phyloP scores from a whole-genome alignment of 805 yeast species.

The Candida wancherniae region DNA sequence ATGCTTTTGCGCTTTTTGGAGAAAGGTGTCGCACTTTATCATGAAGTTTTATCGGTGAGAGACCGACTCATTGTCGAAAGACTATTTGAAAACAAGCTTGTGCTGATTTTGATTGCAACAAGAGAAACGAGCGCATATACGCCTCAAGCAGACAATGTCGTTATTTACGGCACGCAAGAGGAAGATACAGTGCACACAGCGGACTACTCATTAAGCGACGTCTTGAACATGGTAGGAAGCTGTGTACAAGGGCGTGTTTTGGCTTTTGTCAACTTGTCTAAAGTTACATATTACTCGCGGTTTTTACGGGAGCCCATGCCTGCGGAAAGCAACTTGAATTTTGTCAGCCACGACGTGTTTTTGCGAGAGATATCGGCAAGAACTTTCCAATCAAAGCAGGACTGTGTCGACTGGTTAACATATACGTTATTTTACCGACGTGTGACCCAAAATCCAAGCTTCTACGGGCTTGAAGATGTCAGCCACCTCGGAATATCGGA shows the following conservation, averaged over 20 bases:
- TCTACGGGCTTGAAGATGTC: constrained; percentile 69
- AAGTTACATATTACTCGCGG: constrained; percentile 59
- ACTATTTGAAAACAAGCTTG: constrained; percentile 45
- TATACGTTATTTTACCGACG: constrained; percentile 80
- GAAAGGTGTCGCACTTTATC: constrained; percentile 62
- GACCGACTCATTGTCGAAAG: constrained; percentile 56
- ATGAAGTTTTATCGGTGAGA: constrained; percentile 48
- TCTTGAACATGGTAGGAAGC: constrained; percentile 60
- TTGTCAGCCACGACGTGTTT: constrained; percentile 59
- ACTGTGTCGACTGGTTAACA: constrained; percentile 87
- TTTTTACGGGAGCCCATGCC: constrained; percentile 76
- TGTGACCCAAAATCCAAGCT: constrained; percentile 78
- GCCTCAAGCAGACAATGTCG: constrained; percentile 52
- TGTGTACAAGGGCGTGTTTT: constrained; percentile 36
- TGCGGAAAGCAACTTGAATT: constrained; percentile 68
- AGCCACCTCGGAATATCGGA: constrained; percentile 71
- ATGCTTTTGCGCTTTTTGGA: constrained; percentile 7
- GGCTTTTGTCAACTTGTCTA: constrained; percentile 53
- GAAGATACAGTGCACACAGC: constrained; percentile 42
- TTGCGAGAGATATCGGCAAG: constrained; percentile 68
- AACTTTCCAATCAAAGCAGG: constrained; percentile 65
- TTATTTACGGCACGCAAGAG: constrained; percentile 65
- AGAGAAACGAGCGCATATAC: constrained; percentile 48
- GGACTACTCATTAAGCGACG: constrained; percentile 61
- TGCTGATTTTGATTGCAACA: constrained; percentile 58